Percentiles rank a stretch among this genome's conserved stretches.
phyloP scores from a whole-genome alignment of 2,329 filamentous ascomycete genomes.

The Paraphaeosphaeria sporulosa region DNA sequence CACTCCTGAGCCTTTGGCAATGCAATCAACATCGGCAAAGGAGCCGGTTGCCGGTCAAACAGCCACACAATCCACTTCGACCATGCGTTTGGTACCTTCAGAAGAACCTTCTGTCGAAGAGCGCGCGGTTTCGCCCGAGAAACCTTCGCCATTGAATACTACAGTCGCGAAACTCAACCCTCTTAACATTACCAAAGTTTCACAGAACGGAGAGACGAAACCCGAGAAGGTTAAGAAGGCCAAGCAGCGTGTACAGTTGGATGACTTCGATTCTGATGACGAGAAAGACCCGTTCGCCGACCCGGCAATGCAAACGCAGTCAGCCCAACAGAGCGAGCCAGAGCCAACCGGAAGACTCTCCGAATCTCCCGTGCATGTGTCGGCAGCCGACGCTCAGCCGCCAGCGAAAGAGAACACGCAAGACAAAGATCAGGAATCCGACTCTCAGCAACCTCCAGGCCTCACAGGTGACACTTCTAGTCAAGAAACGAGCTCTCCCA shows the following conservation, averaged over 20 bases:
- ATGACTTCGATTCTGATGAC: conserved; percentile 71
- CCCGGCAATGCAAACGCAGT: conserved; percentile 45
- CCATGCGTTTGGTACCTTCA: conserved; percentile 46
- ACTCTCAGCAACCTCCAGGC: conserved; percentile 63
- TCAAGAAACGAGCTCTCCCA: conserved; percentile 60
- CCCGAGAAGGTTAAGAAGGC: conserved; percentile 66
- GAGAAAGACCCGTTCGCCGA: conserved; percentile 55
- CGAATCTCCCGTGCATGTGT: conserved; percentile 74
- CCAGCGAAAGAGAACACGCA: conserved; percentile 28
- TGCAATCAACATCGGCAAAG: conserved; percentile 20
- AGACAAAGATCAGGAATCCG: conserved; percentile 36
- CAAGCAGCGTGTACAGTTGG: conserved; percentile 70
- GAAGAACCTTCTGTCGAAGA: conserved; percentile 34
- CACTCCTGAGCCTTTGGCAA: conserved; percentile 36
- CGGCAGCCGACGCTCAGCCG: conserved; percentile 60
- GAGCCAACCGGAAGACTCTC: conserved; percentile 55
- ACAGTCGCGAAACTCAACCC: conserved; percentile 31
- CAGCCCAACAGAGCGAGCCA: conserved; percentile 23
- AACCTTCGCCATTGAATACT: conserved; percentile 28
- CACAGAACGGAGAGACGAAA: conserved; percentile 57
- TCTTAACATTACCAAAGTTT: conserved; percentile 47
- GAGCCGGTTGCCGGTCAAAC: conserved; percentile 28
- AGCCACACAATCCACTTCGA: conserved; percentile 29
- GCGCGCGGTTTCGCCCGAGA: conserved; percentile 29
- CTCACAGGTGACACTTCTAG: conserved; percentile 76